phyloP scores from a whole-genome alignment of 306 rosid genomes.

The Medicago lupulina region DNA sequence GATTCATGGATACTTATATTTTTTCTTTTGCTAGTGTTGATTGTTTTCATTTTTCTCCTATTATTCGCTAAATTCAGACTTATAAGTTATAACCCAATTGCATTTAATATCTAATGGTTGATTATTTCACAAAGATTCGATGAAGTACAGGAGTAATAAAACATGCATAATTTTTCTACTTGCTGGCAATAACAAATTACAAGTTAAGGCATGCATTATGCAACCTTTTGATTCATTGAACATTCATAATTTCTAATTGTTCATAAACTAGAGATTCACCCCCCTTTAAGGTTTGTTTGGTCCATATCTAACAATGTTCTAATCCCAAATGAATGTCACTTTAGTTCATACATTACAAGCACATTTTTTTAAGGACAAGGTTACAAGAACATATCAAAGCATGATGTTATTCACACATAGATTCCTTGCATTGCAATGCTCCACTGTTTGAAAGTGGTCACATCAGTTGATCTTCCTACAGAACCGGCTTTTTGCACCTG shows the following conservation, averaged over 20 bases:
- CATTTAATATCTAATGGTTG: not conserved
- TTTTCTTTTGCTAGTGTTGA: too few relatives aligned
- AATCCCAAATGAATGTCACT: conserved; percentile 26
- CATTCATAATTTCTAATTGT: conserved; percentile 33
- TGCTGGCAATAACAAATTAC: conserved; percentile 24
- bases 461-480: conserved; percentile 93
- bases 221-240: conserved; percentile 35
- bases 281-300: conserved; percentile 26
- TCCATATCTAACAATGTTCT: conserved; percentile 14
- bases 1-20: too few relatives aligned
- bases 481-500: conserved; percentile 98
- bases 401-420: conserved; percentile 42
- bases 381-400: conserved; percentile 27
- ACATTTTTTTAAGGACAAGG: conserved; percentile 12
- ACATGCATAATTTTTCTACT: conserved; percentile 27
- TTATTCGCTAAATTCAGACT: not conserved
- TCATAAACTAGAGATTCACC: conserved; percentile 13
- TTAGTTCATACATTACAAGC: conserved; percentile 41
- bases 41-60: too few relatives aligned
- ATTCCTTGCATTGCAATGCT: conserved; percentile 86
- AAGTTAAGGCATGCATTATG: conserved; percentile 31
- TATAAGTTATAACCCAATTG: not conserved
- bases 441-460: conserved; percentile 82
- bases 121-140: not conserved
- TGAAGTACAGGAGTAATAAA: not conserved